phyloP scores from a whole-genome alignment of 1,284 basidiomycete species.

The Cryptococcus sp. region DNA sequence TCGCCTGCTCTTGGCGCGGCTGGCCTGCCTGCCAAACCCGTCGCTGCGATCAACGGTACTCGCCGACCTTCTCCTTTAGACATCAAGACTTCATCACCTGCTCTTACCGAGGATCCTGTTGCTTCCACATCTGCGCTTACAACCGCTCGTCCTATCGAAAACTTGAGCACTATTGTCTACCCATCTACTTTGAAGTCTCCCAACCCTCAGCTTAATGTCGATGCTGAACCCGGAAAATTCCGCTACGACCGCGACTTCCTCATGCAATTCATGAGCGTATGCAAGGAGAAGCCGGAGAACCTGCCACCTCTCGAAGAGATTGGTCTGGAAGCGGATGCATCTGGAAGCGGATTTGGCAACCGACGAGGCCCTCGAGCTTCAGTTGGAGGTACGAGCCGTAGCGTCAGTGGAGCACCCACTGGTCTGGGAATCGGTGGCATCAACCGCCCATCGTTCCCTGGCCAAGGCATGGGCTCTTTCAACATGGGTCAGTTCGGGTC shows the following conservation, averaged over 20 bases:
- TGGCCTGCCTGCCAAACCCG: conserved; percentile 51
- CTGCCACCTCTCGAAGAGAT: conserved; percentile 89
- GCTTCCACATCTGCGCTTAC: conserved; percentile 65
- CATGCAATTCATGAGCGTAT: conserved; percentile 93
- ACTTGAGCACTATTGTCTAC: conserved; percentile 77
- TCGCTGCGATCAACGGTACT: conserved; percentile 39
- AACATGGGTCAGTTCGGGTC: conserved; percentile 75
- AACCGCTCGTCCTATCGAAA: conserved; percentile 77
- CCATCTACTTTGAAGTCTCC: conserved; percentile 84
- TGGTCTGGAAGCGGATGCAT: conserved; percentile 74
- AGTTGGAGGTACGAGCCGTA: conserved; percentile 57
- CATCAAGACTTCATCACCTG: conserved; percentile 55
- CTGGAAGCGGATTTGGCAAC: conserved; percentile 54
- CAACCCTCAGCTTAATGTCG: conserved; percentile 77
- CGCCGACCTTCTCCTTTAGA: conserved; percentile 63
- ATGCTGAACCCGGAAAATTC: conserved; percentile 83
- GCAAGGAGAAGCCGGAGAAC: conserved; percentile 89
- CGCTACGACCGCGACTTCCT: conserved; percentile 98
- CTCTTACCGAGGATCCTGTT: conserved; percentile 30
- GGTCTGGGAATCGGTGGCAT: conserved; percentile 41
- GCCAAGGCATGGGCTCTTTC: conserved; percentile 56
- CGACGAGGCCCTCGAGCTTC: conserved; percentile 35
- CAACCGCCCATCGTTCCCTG: conserved; percentile 55
- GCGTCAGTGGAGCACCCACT: conserved; percentile 51
- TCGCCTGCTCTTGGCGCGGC: conserved; percentile 49